Percentiles rank a stretch among this genome's conserved stretches.
Conservation (phyloP, 768 basidiomycete genomes). For the Leucocoprinus sp. region DNA sequence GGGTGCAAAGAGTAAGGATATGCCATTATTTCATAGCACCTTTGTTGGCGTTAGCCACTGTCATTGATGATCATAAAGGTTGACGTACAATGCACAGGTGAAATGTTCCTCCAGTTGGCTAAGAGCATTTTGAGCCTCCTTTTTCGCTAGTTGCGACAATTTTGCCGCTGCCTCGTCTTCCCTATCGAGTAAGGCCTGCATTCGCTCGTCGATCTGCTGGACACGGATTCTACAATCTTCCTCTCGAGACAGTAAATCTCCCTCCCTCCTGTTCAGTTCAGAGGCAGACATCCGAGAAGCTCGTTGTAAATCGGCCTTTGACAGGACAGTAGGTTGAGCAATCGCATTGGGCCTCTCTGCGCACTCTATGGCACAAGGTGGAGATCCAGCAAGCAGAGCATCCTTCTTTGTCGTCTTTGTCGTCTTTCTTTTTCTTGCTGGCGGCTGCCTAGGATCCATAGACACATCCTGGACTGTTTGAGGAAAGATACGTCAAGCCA, state of each 20-base stretch:
- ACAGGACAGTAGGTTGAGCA: not conserved
- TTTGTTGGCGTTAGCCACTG: slow-evolving; percentile 18
- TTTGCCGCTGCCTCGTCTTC: slow-evolving; percentile 34
- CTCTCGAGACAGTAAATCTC: slow-evolving; percentile 28
- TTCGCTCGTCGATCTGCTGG: slow-evolving; percentile 33
- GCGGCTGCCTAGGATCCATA: not conserved
- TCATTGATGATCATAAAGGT: slow-evolving; percentile 6
- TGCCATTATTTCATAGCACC: slow-evolving; percentile 61
- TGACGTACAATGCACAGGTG: slow-evolving; percentile 51
- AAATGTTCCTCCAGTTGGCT: slow-evolving; percentile 54
- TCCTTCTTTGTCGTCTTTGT: not conserved
- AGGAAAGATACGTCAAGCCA: slow-evolving; percentile 3
- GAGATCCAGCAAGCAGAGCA: not conserved
- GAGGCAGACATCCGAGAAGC: slow-evolving; percentile 31
- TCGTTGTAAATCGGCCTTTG: slow-evolving; percentile 17
- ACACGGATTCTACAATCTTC: slow-evolving; percentile 29
- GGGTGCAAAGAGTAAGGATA: slow-evolving; percentile 50
- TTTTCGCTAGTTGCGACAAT: slow-evolving; percentile 33
- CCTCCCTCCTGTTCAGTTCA: slow-evolving; percentile 32
- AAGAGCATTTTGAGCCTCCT: slow-evolving; percentile 34
- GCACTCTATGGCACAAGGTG: slow-evolving; percentile 4
- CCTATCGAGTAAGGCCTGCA: slow-evolving; percentile 27
- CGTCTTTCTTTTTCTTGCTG: slow-evolving; percentile 1
- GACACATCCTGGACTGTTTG: slow-evolving; percentile 4
- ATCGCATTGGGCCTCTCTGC: not conserved